These are phyloP conservation scores for Arthrinium puccinioides DNA, from an alignment of 2,329 filamentous ascomycete species.

Conservation along the genomic window DNA sequence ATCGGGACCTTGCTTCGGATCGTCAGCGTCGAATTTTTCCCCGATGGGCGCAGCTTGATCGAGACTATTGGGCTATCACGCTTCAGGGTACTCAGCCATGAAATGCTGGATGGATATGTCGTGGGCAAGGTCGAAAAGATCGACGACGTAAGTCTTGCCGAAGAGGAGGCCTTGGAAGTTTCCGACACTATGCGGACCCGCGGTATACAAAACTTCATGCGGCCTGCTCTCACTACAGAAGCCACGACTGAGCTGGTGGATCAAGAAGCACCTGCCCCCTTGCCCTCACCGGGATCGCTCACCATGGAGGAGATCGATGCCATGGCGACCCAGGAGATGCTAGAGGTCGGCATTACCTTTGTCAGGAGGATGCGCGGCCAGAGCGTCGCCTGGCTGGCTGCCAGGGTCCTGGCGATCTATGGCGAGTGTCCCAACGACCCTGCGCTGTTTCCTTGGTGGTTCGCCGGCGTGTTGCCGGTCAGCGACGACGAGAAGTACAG, in stretches of 20 bases:
- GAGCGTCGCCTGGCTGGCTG: slow-evolving; percentile 68
- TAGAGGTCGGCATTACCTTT: slow-evolving; percentile 60
- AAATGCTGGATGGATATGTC: slow-evolving; percentile 66
- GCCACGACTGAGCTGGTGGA: slow-evolving; percentile 9
- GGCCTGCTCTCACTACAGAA: slow-evolving; percentile 6
- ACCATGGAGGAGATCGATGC: slow-evolving; percentile 32
- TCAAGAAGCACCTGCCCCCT: slow-evolving; percentile 9
- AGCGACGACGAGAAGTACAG: slow-evolving; percentile 73
- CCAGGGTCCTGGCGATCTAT: slow-evolving; percentile 65
- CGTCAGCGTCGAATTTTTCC: slow-evolving; percentile 62
- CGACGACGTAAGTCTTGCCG: slow-evolving; percentile 73
- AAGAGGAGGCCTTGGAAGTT: slow-evolving; percentile 72
- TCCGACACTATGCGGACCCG: slow-evolving; percentile 45
- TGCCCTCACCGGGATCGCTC: slow-evolving; percentile 7
- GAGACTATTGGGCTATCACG: slow-evolving; percentile 71
- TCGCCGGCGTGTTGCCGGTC: slow-evolving; percentile 74
- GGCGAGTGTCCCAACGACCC: slow-evolving; percentile 73
- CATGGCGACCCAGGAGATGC: slow-evolving; percentile 64
- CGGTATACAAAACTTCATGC: slow-evolving; percentile 17
- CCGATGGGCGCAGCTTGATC: slow-evolving; percentile 75
- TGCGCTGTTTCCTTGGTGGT: slow-evolving; percentile 81
- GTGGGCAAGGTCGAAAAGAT: slow-evolving; percentile 70
- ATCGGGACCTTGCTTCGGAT: slow-evolving; percentile 77
- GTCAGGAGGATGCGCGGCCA: slow-evolving; percentile 60
- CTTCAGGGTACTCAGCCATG: slow-evolving; percentile 63